Conservation (phyloP, 2,329 filamentous ascomycete genomes). For the Botrytis tulipae region DNA sequence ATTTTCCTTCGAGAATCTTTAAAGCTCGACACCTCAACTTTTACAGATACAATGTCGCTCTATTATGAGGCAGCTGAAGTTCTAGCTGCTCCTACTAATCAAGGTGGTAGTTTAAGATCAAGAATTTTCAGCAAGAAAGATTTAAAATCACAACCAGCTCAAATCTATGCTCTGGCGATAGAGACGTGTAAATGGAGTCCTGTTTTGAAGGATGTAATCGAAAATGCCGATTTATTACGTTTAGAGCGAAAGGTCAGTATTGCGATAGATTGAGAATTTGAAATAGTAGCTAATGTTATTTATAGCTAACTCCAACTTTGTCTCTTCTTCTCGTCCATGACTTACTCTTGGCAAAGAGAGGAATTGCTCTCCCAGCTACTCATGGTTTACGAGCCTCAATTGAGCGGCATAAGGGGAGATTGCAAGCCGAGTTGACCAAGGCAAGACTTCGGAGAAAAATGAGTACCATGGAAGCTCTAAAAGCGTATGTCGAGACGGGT, state of each 20-base stretch:
- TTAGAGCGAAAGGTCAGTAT: constrained; percentile 74
- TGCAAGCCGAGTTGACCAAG: constrained; percentile 80
- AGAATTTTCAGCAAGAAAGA: constrained; percentile 73
- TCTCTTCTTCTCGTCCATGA: constrained; percentile 85
- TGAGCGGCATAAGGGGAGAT: constrained; percentile 75
- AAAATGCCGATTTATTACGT: constrained; percentile 71
- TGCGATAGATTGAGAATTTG: not conserved
- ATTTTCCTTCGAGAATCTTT: constrained; percentile 13
- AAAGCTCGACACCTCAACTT: not conserved
- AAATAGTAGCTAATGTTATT: constrained; percentile 17
- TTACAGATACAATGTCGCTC: constrained; percentile 68
- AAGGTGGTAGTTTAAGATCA: constrained; percentile 82
- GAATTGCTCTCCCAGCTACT: constrained; percentile 74
- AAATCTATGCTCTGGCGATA: constrained; percentile 82
- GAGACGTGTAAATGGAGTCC: constrained; percentile 90
- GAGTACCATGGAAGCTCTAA: constrained; percentile 65
- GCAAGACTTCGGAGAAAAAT: constrained; percentile 71
- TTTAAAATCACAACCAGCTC: constrained; percentile 73
- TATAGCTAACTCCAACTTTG: constrained; percentile 74
- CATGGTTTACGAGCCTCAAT: constrained; percentile 77
- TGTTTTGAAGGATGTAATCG: constrained; percentile 85
- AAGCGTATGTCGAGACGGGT: constrained; percentile 53
- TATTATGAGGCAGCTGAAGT: constrained; percentile 88
- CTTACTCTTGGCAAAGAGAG: constrained; percentile 74
- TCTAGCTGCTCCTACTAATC: constrained; percentile 60